phyloP scores from a whole-genome alignment of 2,329 filamentous ascomycete species.

The Orbilia quercus region DNA sequence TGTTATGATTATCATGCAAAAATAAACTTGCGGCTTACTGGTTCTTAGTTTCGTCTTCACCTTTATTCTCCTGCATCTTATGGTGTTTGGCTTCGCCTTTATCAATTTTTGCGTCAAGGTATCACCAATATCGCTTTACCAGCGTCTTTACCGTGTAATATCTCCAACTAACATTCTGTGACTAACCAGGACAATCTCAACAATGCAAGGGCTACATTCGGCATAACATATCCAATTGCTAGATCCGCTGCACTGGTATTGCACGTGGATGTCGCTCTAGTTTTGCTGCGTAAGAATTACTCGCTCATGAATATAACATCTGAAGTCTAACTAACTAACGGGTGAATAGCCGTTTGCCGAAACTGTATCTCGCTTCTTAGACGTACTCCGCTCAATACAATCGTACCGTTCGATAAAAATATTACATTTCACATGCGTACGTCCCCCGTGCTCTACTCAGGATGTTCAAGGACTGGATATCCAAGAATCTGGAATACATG shows the following conservation, averaged over 20 bases:
- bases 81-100: constrained; percentile 83
- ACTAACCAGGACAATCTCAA: constrained; percentile 71
- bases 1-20: neutral
- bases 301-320: too few relatives aligned
- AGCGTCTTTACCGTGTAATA: neutral
- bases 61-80: constrained; percentile 77
- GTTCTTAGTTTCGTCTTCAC: constrained; percentile 76
- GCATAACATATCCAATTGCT: constrained; percentile 80
- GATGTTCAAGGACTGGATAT: constrained; percentile 8
- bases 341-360: constrained; percentile 73
- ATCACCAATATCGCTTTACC: constrained; percentile 1
- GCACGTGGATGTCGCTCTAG: constrained; percentile 82
- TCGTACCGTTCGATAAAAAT: constrained; percentile 85
- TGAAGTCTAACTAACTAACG: too few relatives aligned
- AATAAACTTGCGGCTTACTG: constrained; percentile 14
- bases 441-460: neutral
- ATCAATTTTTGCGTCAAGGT: constrained; percentile 81
- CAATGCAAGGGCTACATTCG: constrained; percentile 74
- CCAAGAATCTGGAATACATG: neutral
- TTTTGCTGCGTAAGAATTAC: constrained; percentile 71
- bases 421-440: constrained; percentile 83
- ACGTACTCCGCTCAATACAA: constrained; percentile 83
- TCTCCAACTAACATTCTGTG: constrained; percentile 8
- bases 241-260: constrained; percentile 79
- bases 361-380: constrained; percentile 83